Percentiles rank a stretch among this genome's conserved stretches.
Conservation (phyloP, 352 stramenopile species). For the Thalassiosira sp. region DNA sequence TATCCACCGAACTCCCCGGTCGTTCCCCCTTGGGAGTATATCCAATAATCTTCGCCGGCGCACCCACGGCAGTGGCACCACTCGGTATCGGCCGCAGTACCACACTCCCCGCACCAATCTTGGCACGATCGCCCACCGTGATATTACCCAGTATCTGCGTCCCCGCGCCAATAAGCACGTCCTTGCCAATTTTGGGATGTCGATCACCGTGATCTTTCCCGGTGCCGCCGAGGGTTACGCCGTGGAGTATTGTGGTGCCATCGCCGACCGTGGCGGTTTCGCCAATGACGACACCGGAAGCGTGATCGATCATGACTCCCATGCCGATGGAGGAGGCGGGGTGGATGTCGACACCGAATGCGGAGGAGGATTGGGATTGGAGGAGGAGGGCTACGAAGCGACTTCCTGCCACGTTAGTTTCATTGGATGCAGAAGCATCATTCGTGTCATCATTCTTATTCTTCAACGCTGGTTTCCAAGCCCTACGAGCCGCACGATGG, state of each 20-base stretch:
- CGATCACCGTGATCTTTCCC: slow-evolving; percentile 76
- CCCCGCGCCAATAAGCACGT: slow-evolving; percentile 78
- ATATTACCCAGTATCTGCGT: slow-evolving; percentile 78
- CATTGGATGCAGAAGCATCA: neutral
- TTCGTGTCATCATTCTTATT: neutral
- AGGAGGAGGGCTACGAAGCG: slow-evolving; percentile 70
- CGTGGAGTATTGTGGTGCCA: slow-evolving; percentile 82
- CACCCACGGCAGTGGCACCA: slow-evolving; percentile 60
- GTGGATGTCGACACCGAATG: slow-evolving; percentile 83
- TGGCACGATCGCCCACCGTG: slow-evolving; percentile 53
- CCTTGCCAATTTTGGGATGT: slow-evolving; percentile 80
- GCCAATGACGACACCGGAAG: slow-evolving; percentile 82
- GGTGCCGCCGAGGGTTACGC: slow-evolving; percentile 82
- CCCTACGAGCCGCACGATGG: slow-evolving; percentile 60
- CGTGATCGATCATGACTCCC: slow-evolving; percentile 84
- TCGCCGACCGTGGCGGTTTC: slow-evolving; percentile 82
- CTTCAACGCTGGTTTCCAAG: slow-evolving; percentile 44
- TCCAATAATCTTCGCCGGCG: slow-evolving; percentile 70
- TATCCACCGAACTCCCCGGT: slow-evolving; percentile 59
- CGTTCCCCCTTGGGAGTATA: slow-evolving; percentile 53
- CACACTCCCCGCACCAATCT: slow-evolving; percentile 59
- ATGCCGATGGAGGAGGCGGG: slow-evolving; percentile 73
- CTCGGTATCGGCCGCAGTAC: slow-evolving; percentile 58
- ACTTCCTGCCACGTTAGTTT: slow-evolving; percentile 4
- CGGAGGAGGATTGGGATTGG: slow-evolving; percentile 70